These are phyloP conservation scores for Leptomonas seymouri DNA, from an alignment of 208 protist species.

Conservation along the genomic window DNA sequence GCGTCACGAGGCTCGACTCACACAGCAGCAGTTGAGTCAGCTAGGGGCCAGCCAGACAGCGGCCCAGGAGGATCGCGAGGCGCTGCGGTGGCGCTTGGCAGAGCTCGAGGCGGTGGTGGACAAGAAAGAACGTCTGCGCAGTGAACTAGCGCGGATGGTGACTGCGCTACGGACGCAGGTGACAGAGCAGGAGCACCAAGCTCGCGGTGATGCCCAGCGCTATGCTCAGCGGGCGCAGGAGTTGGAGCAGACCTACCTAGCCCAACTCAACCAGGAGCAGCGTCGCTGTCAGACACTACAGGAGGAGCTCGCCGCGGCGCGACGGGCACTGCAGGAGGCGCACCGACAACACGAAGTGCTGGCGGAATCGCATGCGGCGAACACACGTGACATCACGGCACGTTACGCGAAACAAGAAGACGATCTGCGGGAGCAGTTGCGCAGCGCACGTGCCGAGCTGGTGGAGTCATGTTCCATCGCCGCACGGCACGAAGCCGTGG, in stretches of 20 bases:
- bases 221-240: conserved; percentile 30
- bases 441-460: conserved; percentile 28
- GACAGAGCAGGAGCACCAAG: conserved; percentile 17
- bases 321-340: conserved; percentile 18
- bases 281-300: conserved; percentile 19
- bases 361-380: conserved; percentile 13
- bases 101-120: conserved; percentile 28
- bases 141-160: conserved; percentile 26
- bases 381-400: conserved; percentile 6
- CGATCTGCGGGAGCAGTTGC: conserved; percentile 25
- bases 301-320: conserved; percentile 22
- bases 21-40: conserved; percentile 16
- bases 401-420: conserved; percentile 22
- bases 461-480: conserved; percentile 22
- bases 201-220: conserved; percentile 21
- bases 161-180: conserved; percentile 14
- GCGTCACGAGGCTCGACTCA: conserved; percentile 29
- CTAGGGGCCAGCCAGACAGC: conserved; percentile 30
- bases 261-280: conserved; percentile 26
- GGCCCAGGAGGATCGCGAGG: conserved; percentile 30
- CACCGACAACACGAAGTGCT: conserved; percentile 28
- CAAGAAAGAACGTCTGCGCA: conserved; percentile 32
- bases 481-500: conserved; percentile 31
- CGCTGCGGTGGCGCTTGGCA: conserved; percentile 27
- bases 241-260: conserved; percentile 26